These are phyloP conservation scores for Aspergillus intermedius DNA, from an alignment of 2,329 filamentous ascomycete genomes.

Conservation along the genomic window DNA sequence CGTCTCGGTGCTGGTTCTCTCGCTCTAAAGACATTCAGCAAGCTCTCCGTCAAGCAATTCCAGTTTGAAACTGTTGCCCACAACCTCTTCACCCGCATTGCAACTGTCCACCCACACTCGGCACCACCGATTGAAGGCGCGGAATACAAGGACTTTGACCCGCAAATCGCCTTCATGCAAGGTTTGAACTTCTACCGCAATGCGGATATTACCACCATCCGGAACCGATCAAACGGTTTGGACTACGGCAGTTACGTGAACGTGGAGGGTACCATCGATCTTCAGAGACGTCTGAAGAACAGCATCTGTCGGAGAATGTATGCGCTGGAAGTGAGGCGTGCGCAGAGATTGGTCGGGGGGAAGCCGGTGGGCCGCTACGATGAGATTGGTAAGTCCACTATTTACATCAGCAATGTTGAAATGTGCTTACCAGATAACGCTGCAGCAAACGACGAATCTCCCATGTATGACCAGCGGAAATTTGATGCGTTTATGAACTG, in stretches of 20 bases:
- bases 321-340: conserved; percentile 36
- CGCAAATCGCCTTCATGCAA: conserved; percentile 34
- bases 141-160: conserved; percentile 38
- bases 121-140: conserved; percentile 34
- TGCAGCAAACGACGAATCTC: conserved; percentile 25
- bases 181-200: conserved; percentile 38
- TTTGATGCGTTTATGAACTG: conserved; percentile 38
- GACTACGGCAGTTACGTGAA: conserved; percentile 39
- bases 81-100: conserved; percentile 42
- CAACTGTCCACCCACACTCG: conserved; percentile 41
- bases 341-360: conserved; percentile 35
- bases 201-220: conserved; percentile 31
- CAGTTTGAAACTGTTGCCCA: conserved; percentile 45
- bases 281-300: conserved; percentile 31
- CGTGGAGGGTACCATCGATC: conserved; percentile 36
- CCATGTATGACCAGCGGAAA: conserved; percentile 28
- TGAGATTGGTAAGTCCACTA: conserved; percentile 27
- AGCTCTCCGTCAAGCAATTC: conserved; percentile 43
- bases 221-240: conserved; percentile 33
- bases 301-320: conserved; percentile 39
- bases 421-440: conserved; percentile 1
- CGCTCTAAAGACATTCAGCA: conserved; percentile 40
- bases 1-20: conserved; percentile 41
- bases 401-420: neutral
- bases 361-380: conserved; percentile 30